Base-by-base conservation (phyloP, 768 basidiomycete genomes). In the Cantharellus anzutake region DNA sequence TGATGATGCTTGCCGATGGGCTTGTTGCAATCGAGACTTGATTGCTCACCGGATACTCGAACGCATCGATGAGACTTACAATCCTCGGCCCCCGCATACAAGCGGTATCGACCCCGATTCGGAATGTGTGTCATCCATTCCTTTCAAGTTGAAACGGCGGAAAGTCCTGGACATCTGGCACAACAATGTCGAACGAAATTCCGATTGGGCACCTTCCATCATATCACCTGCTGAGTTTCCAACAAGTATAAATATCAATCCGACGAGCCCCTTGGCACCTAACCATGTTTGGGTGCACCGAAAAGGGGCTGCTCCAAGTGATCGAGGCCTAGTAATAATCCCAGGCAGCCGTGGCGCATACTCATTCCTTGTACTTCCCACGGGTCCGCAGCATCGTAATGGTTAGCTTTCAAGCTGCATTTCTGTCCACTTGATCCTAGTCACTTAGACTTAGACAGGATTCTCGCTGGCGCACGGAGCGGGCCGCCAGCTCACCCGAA, bases 261-360 rank as follows among this genome's bases (percentile, higher is more conserved):
- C 44, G 11, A 29, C 11, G 44, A 29, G 29, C 44, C 44, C 44
- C 11, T 11, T 1, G 11, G 29, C 44, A 29, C 44, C 52, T 1
- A 53, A 53, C 20, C 63, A 69, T n/a, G 60, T 71, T 44, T 73
- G 71, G 71, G 60, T 73, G 0, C 72, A 73, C 60, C 62, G 71
- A n/a, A 72, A 73, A 63, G 72, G 72, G 5, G 72, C 72, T 29
- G 20, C 20, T 29, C 20, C 20, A 29, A 29, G 20, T 29, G 20
- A 29, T 29, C 20, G 20, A 29, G 4, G 73, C 71, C 58, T 71
- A 42, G 68, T 65, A 5, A 71, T 71, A 34, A 72, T 71, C 64
- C 73, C 73, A 5, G 73, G 73, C n/a, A 73, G 68, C 60, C 67
- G 72, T 11, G 73, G 73, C 5, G 67, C 70, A 57, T 71, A 69